Base-by-base conservation (phyloP, 306 rosid genomes). In the Calophaca sinica region DNA sequence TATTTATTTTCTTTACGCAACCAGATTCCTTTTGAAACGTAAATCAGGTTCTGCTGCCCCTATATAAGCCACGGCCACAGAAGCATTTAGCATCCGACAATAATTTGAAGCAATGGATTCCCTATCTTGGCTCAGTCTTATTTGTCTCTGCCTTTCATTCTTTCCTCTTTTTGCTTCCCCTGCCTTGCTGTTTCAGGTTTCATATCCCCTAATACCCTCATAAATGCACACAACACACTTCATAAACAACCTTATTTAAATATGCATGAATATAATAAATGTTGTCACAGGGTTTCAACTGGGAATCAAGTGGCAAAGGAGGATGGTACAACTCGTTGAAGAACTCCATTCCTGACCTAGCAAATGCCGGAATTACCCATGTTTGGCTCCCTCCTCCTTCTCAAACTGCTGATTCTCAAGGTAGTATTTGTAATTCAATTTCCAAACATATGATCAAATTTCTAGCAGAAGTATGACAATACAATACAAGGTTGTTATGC, bases 321-420 rank as follows among this genome's bases (percentile, higher is more conserved):
- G 94, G 92, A 39, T 90, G 96, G 96, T 92, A 92, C 81, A 92
- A 87, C 79, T 70, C 84, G 0, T 75, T 92, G 31, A 83, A 88
- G 76, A 84, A 81, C 79, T 5, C 74, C 4, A 81, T 90, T 62
- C 83, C 92, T 42, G 96, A 90, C 50, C 55, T 92, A 1, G 88
- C 87, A 7, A 64, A 41, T 58, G 90, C 90, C 0, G 89, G 92
- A 75, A 76, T 90, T 1, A 88, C 96, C 41, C 97, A 92, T 76
- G 91, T 92, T 74, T 92, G 97, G 96, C 96, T 92, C 75, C 97
- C 97, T 84, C 97, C 97, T 72, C 81, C 97, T 9, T 87, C 96
- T 66, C 92, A 92, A 8, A 81, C 94, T 5, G 88, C 29, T 74
- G 59, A 67, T 66, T 26, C 84, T 10, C 73, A 90, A 76, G 96